These are phyloP conservation scores for Aspergillus ustus DNA, from an alignment of 2,329 filamentous ascomycete genomes.

Conservation along the genomic window DNA sequence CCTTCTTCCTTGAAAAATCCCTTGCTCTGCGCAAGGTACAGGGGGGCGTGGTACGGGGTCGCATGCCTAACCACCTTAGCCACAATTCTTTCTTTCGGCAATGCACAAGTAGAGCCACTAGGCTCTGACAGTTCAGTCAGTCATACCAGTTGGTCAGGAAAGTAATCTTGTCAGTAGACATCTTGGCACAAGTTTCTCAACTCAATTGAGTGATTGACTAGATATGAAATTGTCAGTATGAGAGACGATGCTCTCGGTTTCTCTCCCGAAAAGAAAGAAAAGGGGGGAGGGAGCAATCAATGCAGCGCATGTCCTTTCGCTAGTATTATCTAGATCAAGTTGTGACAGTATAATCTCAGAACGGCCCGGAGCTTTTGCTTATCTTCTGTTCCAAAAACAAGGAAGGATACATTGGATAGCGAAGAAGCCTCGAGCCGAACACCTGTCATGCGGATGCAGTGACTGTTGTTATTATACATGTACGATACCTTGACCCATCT, in stretches of 20 bases:
- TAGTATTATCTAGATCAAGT: constrained; percentile 89
- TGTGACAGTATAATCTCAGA: constrained; percentile 80
- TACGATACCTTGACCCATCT: constrained; percentile 50
- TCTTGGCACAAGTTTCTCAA: constrained; percentile 55
- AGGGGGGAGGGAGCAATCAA: constrained; percentile 46
- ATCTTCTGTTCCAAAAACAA: not conserved
- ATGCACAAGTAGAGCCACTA: constrained; percentile 9
- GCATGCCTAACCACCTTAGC: constrained; percentile 66
- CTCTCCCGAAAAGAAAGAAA: constrained; percentile 21
- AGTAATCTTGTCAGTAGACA: constrained; percentile 84
- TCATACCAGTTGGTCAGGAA: constrained; percentile 82
- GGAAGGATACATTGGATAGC: not conserved
- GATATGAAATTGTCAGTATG: constrained; percentile 28
- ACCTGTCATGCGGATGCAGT: constrained; percentile 50
- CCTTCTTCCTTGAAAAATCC: constrained; percentile 76
- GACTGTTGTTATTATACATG: constrained; percentile 45
- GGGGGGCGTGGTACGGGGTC: constrained; percentile 77
- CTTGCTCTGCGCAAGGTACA: constrained; percentile 77
- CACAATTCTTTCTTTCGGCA: constrained; percentile 10
- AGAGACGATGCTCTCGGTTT: constrained; percentile 24
- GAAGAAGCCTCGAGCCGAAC: constrained; percentile 35
- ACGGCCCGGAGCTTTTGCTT: constrained; percentile 34
- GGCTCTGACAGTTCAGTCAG: constrained; percentile 17
- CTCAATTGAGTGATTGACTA: constrained; percentile 35
- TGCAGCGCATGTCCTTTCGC: constrained; percentile 86